These are phyloP conservation scores for Auriculariales sp. DNA, from an alignment of 768 basidiomycete species.

Conservation along the genomic window DNA sequence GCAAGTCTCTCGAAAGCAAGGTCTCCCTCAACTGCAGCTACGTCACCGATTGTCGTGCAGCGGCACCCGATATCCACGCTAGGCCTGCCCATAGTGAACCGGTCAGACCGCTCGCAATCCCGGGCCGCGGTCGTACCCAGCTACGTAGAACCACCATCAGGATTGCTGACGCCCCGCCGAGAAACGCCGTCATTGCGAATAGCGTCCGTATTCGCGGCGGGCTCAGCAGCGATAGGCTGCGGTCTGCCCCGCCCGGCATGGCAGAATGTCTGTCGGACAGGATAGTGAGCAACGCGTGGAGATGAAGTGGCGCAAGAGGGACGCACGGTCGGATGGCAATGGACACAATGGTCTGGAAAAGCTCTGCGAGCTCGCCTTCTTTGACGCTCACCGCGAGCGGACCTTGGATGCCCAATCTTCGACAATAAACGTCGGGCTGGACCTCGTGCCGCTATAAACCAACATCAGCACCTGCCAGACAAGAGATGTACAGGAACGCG, in stretches of 20 bases:
- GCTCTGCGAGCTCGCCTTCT: slow-evolving; percentile 69
- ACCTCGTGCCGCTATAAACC: slow-evolving; percentile 77
- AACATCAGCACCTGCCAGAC: background rate
- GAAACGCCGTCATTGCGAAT: slow-evolving; percentile 52
- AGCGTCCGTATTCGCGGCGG: slow-evolving; percentile 57
- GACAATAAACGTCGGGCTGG: slow-evolving; percentile 93
- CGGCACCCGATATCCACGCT: no score
- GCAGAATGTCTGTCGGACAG: slow-evolving; percentile 32
- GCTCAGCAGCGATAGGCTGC: slow-evolving; percentile 56
- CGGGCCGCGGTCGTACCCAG: slow-evolving; percentile 34
- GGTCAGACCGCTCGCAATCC: background rate
- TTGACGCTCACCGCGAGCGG: slow-evolving; percentile 90
- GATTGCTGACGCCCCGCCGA: slow-evolving; percentile 64
- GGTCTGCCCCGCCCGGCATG: slow-evolving; percentile 75
- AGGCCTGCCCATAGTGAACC: slow-evolving; percentile 1
- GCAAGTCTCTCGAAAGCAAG: no score
- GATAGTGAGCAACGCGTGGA: slow-evolving; percentile 3
- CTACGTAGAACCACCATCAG: slow-evolving; percentile 58
- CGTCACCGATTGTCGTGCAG: no score
- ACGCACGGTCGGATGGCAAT: slow-evolving; percentile 82
- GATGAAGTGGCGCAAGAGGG: slow-evolving; percentile 3
- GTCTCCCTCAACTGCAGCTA: no score
- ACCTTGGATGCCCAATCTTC: slow-evolving; percentile 76
- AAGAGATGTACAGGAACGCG: slow-evolving; percentile 16
- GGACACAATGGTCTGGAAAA: slow-evolving; percentile 73